Percentiles rank a stretch among this genome's conserved stretches.
Evolutionary conservation across 2,329 filamentous ascomycete genomes (phyloP).

Genomic region (Phialophora macrospora): DNA sequence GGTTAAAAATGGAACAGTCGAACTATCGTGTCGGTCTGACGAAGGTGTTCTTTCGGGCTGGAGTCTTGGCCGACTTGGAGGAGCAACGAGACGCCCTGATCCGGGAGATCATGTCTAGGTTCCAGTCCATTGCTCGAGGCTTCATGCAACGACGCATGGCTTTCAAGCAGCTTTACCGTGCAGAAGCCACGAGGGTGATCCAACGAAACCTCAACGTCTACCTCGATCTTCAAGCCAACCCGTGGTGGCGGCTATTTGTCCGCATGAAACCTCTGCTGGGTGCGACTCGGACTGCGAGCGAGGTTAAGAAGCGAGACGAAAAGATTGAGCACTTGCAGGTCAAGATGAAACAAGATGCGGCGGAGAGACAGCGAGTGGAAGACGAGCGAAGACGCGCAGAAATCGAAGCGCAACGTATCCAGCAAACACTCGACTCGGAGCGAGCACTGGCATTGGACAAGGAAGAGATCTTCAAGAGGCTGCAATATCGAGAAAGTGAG

Average conservation of each 20-base stretch:
- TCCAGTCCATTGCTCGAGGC: conserved; percentile 89
- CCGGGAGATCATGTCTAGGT: conserved; percentile 87
- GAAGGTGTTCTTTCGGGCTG: conserved; percentile 97
- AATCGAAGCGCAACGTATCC: conserved; percentile 82
- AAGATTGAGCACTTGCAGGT: conserved; percentile 86
- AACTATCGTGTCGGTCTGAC: conserved; percentile 93
- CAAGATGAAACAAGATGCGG: conserved; percentile 77
- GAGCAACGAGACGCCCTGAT: conserved; percentile 93
- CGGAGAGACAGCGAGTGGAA: conserved; percentile 78
- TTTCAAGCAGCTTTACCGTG: conserved; percentile 90
- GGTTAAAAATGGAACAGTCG: conserved; percentile 79
- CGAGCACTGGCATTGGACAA: conserved; percentile 95
- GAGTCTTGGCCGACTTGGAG: conserved; percentile 93
- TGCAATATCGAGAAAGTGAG: conserved; percentile 88
- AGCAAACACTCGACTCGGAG: conserved; percentile 94
- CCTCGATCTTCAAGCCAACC: conserved; percentile 83
- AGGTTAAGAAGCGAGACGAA: conserved; percentile 93
- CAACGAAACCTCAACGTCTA: conserved; percentile 94
- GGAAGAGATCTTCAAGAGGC: conserved; percentile 97
- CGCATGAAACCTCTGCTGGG: conserved; percentile 95
- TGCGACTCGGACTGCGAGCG: conserved; percentile 85
- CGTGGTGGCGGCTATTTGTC: conserved; percentile 96
- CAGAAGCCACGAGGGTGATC: conserved; percentile 92
- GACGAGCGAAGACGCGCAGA: conserved; percentile 89
- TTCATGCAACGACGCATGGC: conserved; percentile 86